These are phyloP conservation scores for Nitzschia sp. DNA, from an alignment of 108 stramenopile genomes.

Conservation along the genomic window DNA sequence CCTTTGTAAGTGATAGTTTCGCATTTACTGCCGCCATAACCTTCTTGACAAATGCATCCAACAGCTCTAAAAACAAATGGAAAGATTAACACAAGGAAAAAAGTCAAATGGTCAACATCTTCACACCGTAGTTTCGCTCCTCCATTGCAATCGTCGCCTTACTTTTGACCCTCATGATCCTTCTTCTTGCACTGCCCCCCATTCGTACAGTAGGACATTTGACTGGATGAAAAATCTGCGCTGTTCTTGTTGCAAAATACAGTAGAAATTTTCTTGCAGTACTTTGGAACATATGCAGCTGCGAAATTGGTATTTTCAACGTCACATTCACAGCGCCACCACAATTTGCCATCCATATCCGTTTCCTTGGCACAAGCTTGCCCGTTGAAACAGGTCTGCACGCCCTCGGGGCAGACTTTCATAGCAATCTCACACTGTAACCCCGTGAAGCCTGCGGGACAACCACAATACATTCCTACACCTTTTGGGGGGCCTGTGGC, in stretches of 20 bases:
- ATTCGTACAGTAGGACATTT: slow-evolving; percentile 23
- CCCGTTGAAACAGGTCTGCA: slow-evolving; percentile 56
- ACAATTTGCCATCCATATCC: slow-evolving; percentile 6
- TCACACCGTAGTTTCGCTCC: neutral
- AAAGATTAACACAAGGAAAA: neutral
- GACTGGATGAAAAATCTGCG: slow-evolving; percentile 2
- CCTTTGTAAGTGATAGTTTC: neutral
- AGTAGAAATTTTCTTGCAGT: slow-evolving; percentile 24
- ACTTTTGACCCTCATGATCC: slow-evolving; percentile 5
- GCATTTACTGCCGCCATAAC: slow-evolving; percentile 32
- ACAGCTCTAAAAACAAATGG: slow-evolving; percentile 13
- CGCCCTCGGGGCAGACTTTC: slow-evolving; percentile 38
- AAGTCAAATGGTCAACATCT: neutral
- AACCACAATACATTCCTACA: slow-evolving; percentile 65
- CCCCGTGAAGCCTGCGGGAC: slow-evolving; percentile 57
- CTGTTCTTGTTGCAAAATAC: slow-evolving; percentile 16
- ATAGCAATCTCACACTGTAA: slow-evolving; percentile 60
- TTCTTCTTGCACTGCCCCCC: slow-evolving; percentile 23
- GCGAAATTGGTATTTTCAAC: slow-evolving; percentile 5
- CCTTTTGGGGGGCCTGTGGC: slow-evolving; percentile 8
- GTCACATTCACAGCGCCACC: slow-evolving; percentile 39
- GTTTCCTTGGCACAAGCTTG: slow-evolving; percentile 36
- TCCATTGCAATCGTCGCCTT: neutral
- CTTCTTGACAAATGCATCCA: slow-evolving; percentile 32
- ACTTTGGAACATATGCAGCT: slow-evolving; percentile 21